These are phyloP conservation scores for Lasiosphaeris hirsuta DNA, from an alignment of 495 filamentous ascomycete species.

Conservation along the genomic window DNA sequence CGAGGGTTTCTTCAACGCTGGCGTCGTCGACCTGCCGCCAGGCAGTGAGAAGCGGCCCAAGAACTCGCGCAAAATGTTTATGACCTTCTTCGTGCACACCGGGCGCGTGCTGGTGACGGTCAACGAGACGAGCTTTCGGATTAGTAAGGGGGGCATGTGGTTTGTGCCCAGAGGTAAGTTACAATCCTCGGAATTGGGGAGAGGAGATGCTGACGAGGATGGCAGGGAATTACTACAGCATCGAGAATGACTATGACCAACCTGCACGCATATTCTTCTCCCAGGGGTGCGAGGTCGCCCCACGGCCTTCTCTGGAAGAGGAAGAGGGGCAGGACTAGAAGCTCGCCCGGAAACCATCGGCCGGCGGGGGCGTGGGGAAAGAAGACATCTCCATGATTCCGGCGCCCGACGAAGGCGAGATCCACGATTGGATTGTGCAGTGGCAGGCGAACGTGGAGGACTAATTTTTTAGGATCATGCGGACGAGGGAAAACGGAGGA, in stretches of 20 bases:
- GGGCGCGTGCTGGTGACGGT: conserved; percentile 75
- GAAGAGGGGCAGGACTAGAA: conserved; percentile 10
- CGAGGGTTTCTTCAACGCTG: conserved; percentile 78
- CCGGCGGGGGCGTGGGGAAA: conserved; percentile 6
- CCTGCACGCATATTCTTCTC: conserved; percentile 80
- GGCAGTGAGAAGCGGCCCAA: conserved; percentile 80
- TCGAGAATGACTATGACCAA: conserved; percentile 65
- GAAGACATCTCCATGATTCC: too few species aligned
- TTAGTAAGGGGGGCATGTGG: conserved; percentile 82
- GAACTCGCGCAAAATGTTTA: conserved; percentile 89
- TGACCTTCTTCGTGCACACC: conserved; percentile 84
- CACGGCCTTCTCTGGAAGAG: conserved; percentile 3
- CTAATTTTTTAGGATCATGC: too few species aligned
- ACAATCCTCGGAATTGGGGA: too few species aligned
- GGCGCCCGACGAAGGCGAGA: too few species aligned
- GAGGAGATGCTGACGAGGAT: conserved; percentile 11
- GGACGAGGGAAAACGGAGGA: too few species aligned
- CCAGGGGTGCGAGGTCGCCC: conserved; percentile 64
- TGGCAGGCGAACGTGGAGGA: too few species aligned
- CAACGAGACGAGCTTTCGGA: conserved; percentile 76
- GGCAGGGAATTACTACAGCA: conserved; percentile 80
- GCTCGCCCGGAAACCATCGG: conserved; percentile 7
- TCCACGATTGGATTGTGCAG: too few species aligned
- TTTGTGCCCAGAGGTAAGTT: conserved; percentile 89
- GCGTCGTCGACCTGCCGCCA: conserved; percentile 82